Conservation (phyloP, 495 filamentous ascomycete species). For the Viridothelium virens region DNA sequence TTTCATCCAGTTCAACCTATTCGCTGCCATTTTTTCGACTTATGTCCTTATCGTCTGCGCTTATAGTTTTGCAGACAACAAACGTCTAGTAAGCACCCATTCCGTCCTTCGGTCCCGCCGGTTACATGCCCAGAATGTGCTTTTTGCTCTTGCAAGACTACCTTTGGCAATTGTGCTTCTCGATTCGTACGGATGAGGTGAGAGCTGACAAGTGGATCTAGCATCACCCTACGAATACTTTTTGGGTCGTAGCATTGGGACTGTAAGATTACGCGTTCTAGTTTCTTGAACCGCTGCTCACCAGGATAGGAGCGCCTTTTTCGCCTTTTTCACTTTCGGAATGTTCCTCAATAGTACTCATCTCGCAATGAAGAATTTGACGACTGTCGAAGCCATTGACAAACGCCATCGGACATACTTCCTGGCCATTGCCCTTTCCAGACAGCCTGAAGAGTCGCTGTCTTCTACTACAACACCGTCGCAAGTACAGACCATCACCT, state of each 20-base stretch:
- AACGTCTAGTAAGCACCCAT: constrained; percentile 29
- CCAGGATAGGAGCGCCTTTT: constrained; percentile 49
- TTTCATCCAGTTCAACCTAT: constrained; percentile 77
- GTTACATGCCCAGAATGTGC: constrained; percentile 15
- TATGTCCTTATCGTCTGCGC: constrained; percentile 55
- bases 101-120: neutral
- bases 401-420: constrained; percentile 55
- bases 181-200: neutral
- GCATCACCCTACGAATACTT: constrained; percentile 34
- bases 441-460: neutral
- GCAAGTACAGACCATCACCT: neutral
- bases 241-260: constrained; percentile 50
- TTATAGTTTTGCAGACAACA: constrained; percentile 39
- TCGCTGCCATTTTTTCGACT: constrained; percentile 58
- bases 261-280: constrained; percentile 41
- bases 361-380: constrained; percentile 61
- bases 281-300: neutral
- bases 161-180: constrained; percentile 17
- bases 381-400: constrained; percentile 72
- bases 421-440: constrained; percentile 66
- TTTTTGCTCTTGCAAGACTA: constrained; percentile 32
- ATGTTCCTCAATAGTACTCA: constrained; percentile 67
- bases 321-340: constrained; percentile 63
- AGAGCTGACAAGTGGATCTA: constrained; percentile 18
- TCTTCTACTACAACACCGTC: neutral